phyloP scores from a whole-genome alignment of 1,139 yeast genomes.

The Geotrichum bryndzae region DNA sequence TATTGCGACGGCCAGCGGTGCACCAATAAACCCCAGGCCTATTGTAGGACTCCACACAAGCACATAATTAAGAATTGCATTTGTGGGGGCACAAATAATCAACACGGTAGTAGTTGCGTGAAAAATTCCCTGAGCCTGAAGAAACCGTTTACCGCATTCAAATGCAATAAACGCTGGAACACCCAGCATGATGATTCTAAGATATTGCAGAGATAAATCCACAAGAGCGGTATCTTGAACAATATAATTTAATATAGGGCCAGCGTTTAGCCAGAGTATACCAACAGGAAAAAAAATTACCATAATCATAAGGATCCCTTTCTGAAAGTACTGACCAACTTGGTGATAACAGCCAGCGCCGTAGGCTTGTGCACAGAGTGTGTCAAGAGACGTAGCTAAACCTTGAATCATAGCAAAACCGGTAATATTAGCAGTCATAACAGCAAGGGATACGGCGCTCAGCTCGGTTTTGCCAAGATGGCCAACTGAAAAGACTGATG shows the following conservation, averaged over 20 bases:
- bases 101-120: conserved; percentile 80
- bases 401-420: conserved; percentile 79
- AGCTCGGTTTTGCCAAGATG: conserved; percentile 73
- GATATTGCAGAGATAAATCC: conserved; percentile 53
- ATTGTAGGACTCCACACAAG: conserved; percentile 66
- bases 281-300: conserved; percentile 43
- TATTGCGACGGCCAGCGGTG: conserved; percentile 56
- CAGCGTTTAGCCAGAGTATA: conserved; percentile 54
- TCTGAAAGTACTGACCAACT: conserved; percentile 52
- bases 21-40: conserved; percentile 57
- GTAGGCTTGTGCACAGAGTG: conserved; percentile 64
- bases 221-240: conserved; percentile 56
- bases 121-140: conserved; percentile 88
- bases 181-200: conserved; percentile 60
- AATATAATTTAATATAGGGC: conserved; percentile 44
- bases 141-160: conserved; percentile 71
- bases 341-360: conserved; percentile 47
- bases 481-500: conserved; percentile 79
- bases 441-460: conserved; percentile 76
- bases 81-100: conserved; percentile 70
- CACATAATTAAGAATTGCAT: conserved; percentile 61
- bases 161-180: conserved; percentile 80
- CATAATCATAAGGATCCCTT: conserved; percentile 49
- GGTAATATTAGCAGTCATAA: conserved; percentile 83
- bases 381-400: conserved; percentile 78